These are phyloP conservation scores for Yamadazyma epiphylla DNA, from an alignment of 1,139 yeast genomes.

Conservation along the genomic window DNA sequence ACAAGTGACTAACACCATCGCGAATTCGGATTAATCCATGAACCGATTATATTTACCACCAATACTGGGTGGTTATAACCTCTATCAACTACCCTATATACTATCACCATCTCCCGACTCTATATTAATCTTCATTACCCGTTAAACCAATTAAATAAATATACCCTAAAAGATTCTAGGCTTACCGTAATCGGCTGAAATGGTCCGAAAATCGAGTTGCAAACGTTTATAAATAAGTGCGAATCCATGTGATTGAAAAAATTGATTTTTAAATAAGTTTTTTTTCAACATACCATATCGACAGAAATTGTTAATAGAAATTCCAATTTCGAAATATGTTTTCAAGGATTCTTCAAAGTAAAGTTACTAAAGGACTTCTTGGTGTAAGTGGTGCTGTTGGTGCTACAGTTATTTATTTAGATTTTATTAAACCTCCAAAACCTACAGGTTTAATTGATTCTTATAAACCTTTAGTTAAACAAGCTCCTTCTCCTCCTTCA, in stretches of 20 bases:
- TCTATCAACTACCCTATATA: too few relatives aligned
- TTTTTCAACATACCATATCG: too few relatives aligned
- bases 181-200: background rate
- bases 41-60: too few relatives aligned
- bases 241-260: background rate
- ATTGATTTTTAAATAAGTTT: too few relatives aligned
- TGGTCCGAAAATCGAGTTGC: background rate
- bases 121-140: too few relatives aligned
- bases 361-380: constrained; percentile 28
- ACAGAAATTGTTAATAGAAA: too few relatives aligned
- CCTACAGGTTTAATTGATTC: constrained; percentile 25
- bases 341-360: constrained; percentile 15
- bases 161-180: too few relatives aligned
- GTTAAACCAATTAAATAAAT: too few relatives aligned
- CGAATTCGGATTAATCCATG: too few relatives aligned
- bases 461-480: constrained; percentile 36
- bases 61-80: too few relatives aligned
- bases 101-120: too few relatives aligned
- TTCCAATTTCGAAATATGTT: constrained; percentile 1
- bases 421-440: constrained; percentile 37
- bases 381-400: constrained; percentile 35
- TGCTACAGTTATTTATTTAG: constrained; percentile 38
- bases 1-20: too few relatives aligned
- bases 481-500: constrained; percentile 32
- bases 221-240: background rate